phyloP scores from a whole-genome alignment of 2,329 filamentous ascomycete genomes.

The Drechslerella coelobrocha region DNA sequence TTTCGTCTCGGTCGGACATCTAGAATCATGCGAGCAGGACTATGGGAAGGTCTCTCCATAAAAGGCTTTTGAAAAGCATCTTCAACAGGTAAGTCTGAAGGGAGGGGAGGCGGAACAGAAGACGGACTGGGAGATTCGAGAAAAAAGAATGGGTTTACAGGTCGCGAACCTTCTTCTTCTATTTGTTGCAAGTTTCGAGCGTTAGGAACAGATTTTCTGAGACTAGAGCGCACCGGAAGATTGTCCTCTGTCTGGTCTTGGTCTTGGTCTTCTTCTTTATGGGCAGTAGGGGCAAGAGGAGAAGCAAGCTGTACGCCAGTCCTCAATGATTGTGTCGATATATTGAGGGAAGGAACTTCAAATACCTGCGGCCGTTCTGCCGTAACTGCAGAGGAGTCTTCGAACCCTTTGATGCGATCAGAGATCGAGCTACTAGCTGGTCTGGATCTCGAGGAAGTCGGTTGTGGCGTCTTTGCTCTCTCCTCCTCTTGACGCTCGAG shows the following conservation, averaged over 20 bases:
- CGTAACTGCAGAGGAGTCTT: conserved; percentile 49
- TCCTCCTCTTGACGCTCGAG: conserved; percentile 47
- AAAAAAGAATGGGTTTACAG: conserved; percentile 51
- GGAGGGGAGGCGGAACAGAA: conserved; percentile 51
- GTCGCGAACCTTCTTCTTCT: conserved; percentile 51
- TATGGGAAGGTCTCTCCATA: conserved; percentile 49
- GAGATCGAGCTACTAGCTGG: conserved; percentile 24
- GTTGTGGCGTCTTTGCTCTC: conserved; percentile 36
- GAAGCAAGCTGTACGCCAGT: conserved; percentile 51
- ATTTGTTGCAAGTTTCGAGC: conserved; percentile 50
- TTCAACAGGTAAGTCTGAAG: conserved; percentile 50
- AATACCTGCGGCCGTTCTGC: conserved; percentile 51
- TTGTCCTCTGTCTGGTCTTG: conserved; percentile 49
- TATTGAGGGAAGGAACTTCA: conserved; percentile 50
- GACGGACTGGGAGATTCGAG: conserved; percentile 51
- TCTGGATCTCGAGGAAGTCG: conserved; percentile 31
- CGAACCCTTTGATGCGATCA: conserved; percentile 35
- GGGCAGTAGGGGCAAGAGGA: conserved; percentile 50
- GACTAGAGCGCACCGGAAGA: conserved; percentile 47
- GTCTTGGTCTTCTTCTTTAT: conserved; percentile 47
- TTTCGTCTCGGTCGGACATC: conserved; percentile 48
- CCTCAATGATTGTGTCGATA: conserved; percentile 51
- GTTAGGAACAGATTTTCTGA: conserved; percentile 51
- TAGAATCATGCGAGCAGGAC: conserved; percentile 49
- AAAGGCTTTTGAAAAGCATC: conserved; percentile 39